These are phyloP conservation scores for Penicillium silybi DNA, from an alignment of 495 filamentous ascomycete genomes.

Conservation along the genomic window DNA sequence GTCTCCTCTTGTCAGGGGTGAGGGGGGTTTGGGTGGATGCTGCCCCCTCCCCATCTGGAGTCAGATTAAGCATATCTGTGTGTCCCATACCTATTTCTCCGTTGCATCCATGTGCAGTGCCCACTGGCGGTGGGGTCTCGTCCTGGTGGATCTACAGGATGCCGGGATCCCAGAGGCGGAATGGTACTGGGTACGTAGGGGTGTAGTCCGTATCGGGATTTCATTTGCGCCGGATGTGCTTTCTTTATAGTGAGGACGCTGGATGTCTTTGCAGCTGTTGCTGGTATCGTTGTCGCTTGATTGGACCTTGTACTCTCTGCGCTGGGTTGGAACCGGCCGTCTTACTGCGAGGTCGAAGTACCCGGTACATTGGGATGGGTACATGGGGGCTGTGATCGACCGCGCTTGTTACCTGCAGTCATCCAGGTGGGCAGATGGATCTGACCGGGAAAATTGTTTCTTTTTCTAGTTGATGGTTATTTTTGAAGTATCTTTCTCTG, in stretches of 20 bases:
- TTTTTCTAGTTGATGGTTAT: neutral
- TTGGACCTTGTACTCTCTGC: neutral
- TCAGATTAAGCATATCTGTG: conserved; percentile 35
- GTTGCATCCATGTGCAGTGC: conserved; percentile 31
- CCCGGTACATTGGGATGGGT: neutral
- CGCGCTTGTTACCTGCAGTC: neutral
- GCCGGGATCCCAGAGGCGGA: conserved; percentile 20
- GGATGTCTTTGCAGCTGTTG: neutral
- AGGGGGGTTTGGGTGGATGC: conserved; percentile 6
- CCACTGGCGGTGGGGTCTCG: conserved; percentile 24
- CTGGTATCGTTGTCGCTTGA: neutral
- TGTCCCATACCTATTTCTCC: conserved; percentile 27
- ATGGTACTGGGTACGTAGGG: neutral
- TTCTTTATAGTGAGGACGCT: neutral
- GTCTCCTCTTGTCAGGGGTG: conserved; percentile 12
- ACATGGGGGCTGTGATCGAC: neutral
- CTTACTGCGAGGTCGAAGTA: neutral
- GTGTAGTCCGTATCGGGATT: neutral
- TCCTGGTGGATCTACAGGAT: conserved; percentile 26
- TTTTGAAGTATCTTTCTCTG: neutral
- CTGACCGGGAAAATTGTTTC: neutral
- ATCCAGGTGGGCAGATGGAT: neutral
- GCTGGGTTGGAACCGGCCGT: neutral
- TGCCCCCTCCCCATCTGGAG: conserved; percentile 27
- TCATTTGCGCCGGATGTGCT: neutral